Evolutionary conservation across 371 early-diverging fungal genomes (phyloP), one percentile per base, ranked within the genome.

Genomic region (Conidiobolus incongruus): DNA sequence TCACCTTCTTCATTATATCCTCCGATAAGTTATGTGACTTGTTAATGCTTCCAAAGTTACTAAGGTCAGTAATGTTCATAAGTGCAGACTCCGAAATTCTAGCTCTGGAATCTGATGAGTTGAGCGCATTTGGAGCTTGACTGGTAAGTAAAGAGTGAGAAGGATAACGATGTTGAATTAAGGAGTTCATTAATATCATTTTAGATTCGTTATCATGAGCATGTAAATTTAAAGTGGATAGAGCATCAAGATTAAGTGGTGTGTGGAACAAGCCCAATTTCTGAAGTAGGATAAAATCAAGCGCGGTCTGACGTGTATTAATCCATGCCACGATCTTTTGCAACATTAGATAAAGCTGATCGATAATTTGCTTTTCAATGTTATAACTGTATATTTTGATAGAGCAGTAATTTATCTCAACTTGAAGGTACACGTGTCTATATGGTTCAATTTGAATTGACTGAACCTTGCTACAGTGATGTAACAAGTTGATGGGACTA

Each of bases 231-330:
- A 13, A n/a, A 10, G 41, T 28, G 21, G 28, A 12, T 29, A 4
- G 12, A 22, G 4, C 28, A 20, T 2, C 20, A 21, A 24, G 36
- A 15, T 26, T 35, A 17, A 44, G 42, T 21, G 35, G 38, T 17
- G 47, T 74, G 36, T 69, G 62, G 46, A 77, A 77, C 3, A 75
- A 55, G 2, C 77, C 77, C 62, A 77, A 59, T 38, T 77, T 77
- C 48, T 77, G 77, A 42, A 71, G 59, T 4, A 77, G 35, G 16
- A 77, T 68, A 34, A 67, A 71, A 38, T 65, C 61, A 0, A 75
- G 43, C 0, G 64, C 48, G 41, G 61, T 52, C 41, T 59, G 63
- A 21, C 76, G 63, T 28, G 61, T 53, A 40, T 59, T 61, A 45
- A 74, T 72, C 50, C 72, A 63, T 28, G 48, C 47, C 30, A 62